These are phyloP conservation scores for Thinopyrum elongatum DNA, from an alignment of 176 grass and related monocot genomes.

Conservation along the genomic window DNA sequence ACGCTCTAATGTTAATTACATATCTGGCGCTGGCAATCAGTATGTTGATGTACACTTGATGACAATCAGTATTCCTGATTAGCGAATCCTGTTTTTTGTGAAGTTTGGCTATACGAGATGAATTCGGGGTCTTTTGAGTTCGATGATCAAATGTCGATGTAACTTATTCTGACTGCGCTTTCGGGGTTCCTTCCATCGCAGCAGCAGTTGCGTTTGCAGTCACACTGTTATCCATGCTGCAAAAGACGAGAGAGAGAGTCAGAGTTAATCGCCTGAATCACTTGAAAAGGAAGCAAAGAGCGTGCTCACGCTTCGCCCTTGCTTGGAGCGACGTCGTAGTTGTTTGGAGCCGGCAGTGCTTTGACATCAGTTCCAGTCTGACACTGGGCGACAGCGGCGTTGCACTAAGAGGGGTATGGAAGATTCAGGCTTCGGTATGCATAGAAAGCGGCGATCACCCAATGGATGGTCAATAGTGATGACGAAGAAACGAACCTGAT, in stretches of 20 bases:
- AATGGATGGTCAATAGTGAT: neutral
- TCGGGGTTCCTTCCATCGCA: slow-evolving; percentile 1
- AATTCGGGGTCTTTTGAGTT: slow-evolving; percentile 18
- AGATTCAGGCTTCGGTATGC: neutral
- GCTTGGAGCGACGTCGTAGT: slow-evolving; percentile 21
- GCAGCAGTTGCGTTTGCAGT: slow-evolving; percentile 6
- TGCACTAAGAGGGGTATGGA: slow-evolving; percentile 17
- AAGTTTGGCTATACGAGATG: slow-evolving; percentile 33
- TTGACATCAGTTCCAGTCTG: slow-evolving; percentile 28
- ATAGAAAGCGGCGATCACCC: neutral
- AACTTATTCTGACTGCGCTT: slow-evolving; percentile 29
- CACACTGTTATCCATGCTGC: neutral
- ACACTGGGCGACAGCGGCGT: neutral
- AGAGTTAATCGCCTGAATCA: neutral
- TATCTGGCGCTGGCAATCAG: slow-evolving; percentile 19
- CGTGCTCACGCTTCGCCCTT: slow-evolving; percentile 30
- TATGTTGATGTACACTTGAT: slow-evolving; percentile 32
- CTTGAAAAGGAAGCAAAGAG: neutral
- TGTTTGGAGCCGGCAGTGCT: slow-evolving; percentile 15
- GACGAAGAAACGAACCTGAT: slow-evolving; percentile 42
- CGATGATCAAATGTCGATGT: slow-evolving; percentile 14
- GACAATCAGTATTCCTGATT: slow-evolving; percentile 24
- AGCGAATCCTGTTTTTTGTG: slow-evolving; percentile 17
- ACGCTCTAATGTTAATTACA: slow-evolving; percentile 32
- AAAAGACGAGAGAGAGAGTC: neutral